Evolutionary conservation across 371 early-diverging fungal species (phyloP), one percentile per base, ranked within the genome.

Genomic region (Batkoa obscura): DNA sequence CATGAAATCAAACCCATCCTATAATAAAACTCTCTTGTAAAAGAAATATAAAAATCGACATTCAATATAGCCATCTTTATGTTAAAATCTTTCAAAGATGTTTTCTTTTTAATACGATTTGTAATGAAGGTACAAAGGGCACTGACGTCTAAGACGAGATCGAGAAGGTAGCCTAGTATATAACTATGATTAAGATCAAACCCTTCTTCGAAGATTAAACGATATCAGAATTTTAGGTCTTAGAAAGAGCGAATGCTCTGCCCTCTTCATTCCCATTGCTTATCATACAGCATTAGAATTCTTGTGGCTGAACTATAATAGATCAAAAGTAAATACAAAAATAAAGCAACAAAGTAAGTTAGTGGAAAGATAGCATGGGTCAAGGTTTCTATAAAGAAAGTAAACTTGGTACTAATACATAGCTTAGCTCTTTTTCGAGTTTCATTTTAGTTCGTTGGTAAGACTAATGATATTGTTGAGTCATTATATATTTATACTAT

Each of bases 81-180:
- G 3, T 65, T 64, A 49, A 86, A 71, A 2, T 84, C 88, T 0
- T 81, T 80, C 43, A 81, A 76, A 12, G 68, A 55, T 41, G 75
- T 66, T 3, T 79, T 77, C 47, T 86, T 71, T 1, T 75, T 68
- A 36, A 75, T 78, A 1, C 76, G 76, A 59, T 82, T 78, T 12
- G 83, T 86, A 3, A 72, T 86, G 74, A 90, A 87, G 46, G 82
- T 81, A 39, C 78, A 71, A 59, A 80, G 80, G 0, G 88, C 86
- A 3, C 89, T 89, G 59, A 86, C 72, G 5, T 79, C 75, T 56
- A 91, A 79, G 52, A 91, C 82, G 10, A 88, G 85, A 54, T 86
- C 85, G 30, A 85, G 87, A 55, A 82, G 83, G 55, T 83, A 83
- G 39, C 39, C 6, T 62, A 84, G 77, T 15, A 86, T 69, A 50